phyloP scores from a whole-genome alignment of 2,329 filamentous ascomycete genomes.

The Aspergillus aculeatinus region DNA sequence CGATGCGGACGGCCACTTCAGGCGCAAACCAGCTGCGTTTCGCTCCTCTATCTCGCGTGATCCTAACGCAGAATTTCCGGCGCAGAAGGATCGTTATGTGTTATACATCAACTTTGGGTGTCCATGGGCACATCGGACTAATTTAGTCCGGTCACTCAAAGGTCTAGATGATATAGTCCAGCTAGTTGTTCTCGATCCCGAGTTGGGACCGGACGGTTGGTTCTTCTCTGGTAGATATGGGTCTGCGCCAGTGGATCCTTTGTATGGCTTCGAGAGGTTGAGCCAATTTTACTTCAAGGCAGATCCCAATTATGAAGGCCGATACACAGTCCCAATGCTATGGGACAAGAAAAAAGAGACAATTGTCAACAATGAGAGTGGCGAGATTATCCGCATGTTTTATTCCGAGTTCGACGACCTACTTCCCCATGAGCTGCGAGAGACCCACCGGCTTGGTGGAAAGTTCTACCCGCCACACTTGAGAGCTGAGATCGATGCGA shows the following conservation, averaged over 20 bases:
- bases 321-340: conserved; percentile 79
- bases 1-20: conserved; percentile 53
- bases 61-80: conserved; percentile 53
- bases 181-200: conserved; percentile 44
- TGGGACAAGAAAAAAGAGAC: conserved; percentile 73
- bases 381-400: conserved; percentile 84
- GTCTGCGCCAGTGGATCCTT: conserved; percentile 61
- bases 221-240: conserved; percentile 67
- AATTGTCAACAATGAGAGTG: conserved; percentile 86
- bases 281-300: conserved; percentile 73
- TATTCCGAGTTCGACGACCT: conserved; percentile 71
- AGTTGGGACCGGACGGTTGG: conserved; percentile 60
- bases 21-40: conserved; percentile 55
- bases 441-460: conserved; percentile 51
- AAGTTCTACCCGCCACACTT: conserved; percentile 66
- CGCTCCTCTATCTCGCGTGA: conserved; percentile 56
- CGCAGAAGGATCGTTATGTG: conserved; percentile 60
- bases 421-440: conserved; percentile 57
- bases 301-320: conserved; percentile 65
- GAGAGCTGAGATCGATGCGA: conserved; percentile 65
- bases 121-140: conserved; percentile 60
- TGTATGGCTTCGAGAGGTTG: conserved; percentile 70
- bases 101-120: conserved; percentile 62
- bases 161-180: conserved; percentile 52
- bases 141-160: conserved; percentile 51